Conservation (phyloP, 306 rosid species). For the Leucaena leucocephala region DNA sequence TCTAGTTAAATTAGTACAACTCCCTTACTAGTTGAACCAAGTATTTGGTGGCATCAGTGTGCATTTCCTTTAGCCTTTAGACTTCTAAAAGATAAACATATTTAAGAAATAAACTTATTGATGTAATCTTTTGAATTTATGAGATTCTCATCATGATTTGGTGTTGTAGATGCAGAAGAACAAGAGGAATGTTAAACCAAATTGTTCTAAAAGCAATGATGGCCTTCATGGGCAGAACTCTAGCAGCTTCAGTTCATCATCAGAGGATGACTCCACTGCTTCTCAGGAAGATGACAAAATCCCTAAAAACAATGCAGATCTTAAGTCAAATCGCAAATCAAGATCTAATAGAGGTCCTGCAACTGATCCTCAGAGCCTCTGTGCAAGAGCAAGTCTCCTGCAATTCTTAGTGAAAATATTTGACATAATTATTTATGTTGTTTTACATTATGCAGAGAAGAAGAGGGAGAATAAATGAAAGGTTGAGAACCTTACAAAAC, state of each 20-base stretch:
- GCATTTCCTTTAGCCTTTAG: background rate
- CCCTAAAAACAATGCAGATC: slow-evolving; percentile 36
- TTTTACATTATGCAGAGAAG: slow-evolving; percentile 59
- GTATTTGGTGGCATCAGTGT: too few species aligned
- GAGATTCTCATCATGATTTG: slow-evolving; percentile 16
- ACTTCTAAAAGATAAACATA: background rate
- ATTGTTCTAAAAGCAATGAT: background rate
- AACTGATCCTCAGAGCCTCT: slow-evolving; percentile 81
- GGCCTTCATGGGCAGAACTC: too few species aligned
- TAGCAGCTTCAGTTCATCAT: slow-evolving; percentile 34
- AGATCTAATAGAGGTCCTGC: slow-evolving; percentile 59
- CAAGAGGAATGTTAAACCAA: slow-evolving; percentile 43
- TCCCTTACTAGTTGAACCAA: too few species aligned
- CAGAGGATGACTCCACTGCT: slow-evolving; percentile 51
- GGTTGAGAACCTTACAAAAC: slow-evolving; percentile 72
- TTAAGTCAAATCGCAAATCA: slow-evolving; percentile 45
- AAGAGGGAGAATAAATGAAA: slow-evolving; percentile 91
- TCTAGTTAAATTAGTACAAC: too few species aligned
- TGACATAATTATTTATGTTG: background rate
- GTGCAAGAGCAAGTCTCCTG: slow-evolving; percentile 70
- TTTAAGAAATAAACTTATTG: background rate
- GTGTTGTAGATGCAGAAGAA: slow-evolving; percentile 43
- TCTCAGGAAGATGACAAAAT: slow-evolving; percentile 44
- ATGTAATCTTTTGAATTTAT: background rate
- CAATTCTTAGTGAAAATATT: background rate